phyloP scores from a whole-genome alignment of 192 early-diverging fungal species.

The Linderina pennispora region DNA sequence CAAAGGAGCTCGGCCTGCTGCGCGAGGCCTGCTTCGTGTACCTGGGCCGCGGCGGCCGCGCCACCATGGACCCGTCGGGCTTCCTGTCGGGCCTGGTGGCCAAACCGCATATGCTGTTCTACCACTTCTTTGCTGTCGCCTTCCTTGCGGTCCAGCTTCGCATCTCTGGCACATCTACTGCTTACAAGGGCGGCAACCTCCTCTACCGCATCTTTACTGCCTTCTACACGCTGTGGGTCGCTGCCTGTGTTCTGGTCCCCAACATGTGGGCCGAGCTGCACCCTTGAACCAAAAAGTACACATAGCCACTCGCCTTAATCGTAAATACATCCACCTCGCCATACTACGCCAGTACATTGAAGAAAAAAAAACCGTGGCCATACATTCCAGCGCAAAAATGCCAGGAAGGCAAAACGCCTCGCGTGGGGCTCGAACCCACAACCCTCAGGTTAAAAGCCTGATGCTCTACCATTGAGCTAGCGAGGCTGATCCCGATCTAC shows the following conservation, averaged over 20 bases:
- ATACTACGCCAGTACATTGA: background rate
- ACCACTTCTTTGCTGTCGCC: slow-evolving; percentile 93
- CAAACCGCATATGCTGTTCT: slow-evolving; percentile 67
- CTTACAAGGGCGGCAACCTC: slow-evolving; percentile 16
- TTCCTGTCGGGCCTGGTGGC: slow-evolving; percentile 78
- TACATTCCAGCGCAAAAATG: background rate
- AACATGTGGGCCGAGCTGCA: slow-evolving; percentile 37
- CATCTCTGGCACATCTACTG: slow-evolving; percentile 6
- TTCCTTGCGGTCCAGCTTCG: slow-evolving; percentile 38
- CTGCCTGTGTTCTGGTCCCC: slow-evolving; percentile 48
- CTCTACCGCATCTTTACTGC: slow-evolving; percentile 17
- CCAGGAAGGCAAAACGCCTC: background rate
- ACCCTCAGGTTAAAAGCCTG: background rate
- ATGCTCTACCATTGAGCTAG: background rate
- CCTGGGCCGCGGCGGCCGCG: slow-evolving; percentile 76
- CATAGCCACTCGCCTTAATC: background rate
- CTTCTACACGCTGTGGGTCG: slow-evolving; percentile 48
- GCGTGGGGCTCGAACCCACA: background rate
- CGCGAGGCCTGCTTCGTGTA: slow-evolving; percentile 87
- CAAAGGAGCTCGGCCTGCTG: slow-evolving; percentile 59
- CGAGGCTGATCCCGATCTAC: background rate
- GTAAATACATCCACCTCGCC: background rate
- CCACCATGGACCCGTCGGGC: slow-evolving; percentile 74
- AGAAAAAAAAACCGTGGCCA: background rate
- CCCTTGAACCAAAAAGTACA: slow-evolving; percentile 9